These are phyloP conservation scores for Saturnispora bothae DNA, from an alignment of 805 yeast species.

Conservation along the genomic window DNA sequence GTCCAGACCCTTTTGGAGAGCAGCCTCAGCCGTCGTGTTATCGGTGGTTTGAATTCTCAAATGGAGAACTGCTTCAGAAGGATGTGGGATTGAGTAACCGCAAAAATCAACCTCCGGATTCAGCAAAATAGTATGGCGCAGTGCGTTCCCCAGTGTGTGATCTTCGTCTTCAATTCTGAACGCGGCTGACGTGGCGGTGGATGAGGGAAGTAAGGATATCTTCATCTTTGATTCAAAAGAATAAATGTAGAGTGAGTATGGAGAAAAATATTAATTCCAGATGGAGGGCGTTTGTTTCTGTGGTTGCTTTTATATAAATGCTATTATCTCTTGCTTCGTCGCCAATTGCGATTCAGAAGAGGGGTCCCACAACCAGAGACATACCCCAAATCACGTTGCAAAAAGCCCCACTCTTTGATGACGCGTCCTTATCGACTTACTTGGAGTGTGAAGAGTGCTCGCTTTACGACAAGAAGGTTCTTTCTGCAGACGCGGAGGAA, in stretches of 20 bases:
- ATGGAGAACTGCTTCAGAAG: slow-evolving; percentile 83
- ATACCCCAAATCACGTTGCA: slow-evolving; percentile 68
- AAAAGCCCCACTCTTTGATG: slow-evolving; percentile 23
- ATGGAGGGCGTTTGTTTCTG: too few species aligned
- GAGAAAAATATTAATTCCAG: too few species aligned
- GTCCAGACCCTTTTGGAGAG: slow-evolving; percentile 81
- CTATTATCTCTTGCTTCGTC: slow-evolving; percentile 23
- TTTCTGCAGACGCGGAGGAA: slow-evolving; percentile 24
- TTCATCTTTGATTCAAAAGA: too few species aligned
- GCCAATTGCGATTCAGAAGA: slow-evolving; percentile 37
- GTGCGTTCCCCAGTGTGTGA: slow-evolving; percentile 90
- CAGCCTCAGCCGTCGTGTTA: slow-evolving; percentile 77
- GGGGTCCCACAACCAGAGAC: slow-evolving; percentile 67
- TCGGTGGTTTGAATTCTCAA: slow-evolving; percentile 92
- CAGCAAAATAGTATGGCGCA: slow-evolving; percentile 91
- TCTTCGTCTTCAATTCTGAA: slow-evolving; percentile 91
- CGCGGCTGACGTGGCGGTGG: slow-evolving; percentile 88
- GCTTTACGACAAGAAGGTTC: slow-evolving; percentile 31
- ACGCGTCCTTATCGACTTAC: slow-evolving; percentile 35
- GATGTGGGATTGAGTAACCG: slow-evolving; percentile 97
- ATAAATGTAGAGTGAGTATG: too few species aligned
- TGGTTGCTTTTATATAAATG: too few species aligned
- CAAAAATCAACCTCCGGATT: slow-evolving; percentile 97
- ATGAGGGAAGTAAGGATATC: slow-evolving; percentile 66
- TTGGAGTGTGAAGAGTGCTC: slow-evolving; percentile 33